phyloP scores from a whole-genome alignment of 2,329 filamentous ascomycete species.

The Chaetomiaceae sp. region DNA sequence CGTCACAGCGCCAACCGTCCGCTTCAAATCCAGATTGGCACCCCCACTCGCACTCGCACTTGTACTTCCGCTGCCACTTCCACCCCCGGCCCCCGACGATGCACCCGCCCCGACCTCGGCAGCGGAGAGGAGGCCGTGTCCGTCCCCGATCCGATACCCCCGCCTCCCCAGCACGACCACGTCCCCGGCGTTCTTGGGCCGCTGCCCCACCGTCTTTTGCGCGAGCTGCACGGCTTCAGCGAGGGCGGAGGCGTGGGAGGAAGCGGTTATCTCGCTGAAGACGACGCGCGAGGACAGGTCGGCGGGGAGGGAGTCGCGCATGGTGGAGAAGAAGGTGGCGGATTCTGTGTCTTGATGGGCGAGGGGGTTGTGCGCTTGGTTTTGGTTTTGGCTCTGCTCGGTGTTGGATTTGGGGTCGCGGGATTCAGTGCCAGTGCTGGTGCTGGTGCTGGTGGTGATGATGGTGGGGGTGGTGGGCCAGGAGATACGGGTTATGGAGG shows the following conservation, averaged over 20 bases:
- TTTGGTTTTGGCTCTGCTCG: not conserved
- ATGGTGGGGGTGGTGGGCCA: slow-evolving; percentile 18
- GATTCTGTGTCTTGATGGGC: slow-evolving; percentile 32
- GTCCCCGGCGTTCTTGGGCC: slow-evolving; percentile 63
- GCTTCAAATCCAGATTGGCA: slow-evolving; percentile 38
- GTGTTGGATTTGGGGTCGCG: not conserved
- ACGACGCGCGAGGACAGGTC: slow-evolving; percentile 33
- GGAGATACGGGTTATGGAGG: slow-evolving; percentile 64
- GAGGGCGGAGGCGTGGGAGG: slow-evolving; percentile 32
- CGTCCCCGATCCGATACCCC: too few relatives aligned
- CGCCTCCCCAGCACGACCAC: slow-evolving; percentile 63
- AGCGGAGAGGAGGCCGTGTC: not conserved
- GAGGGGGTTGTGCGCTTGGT: slow-evolving; percentile 24
- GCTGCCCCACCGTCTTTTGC: slow-evolving; percentile 55
- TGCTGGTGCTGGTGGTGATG: slow-evolving; percentile 10
- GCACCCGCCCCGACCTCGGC: not conserved
- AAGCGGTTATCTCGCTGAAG: slow-evolving; percentile 49
- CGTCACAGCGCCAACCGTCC: slow-evolving; percentile 56
- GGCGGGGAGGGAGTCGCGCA: slow-evolving; percentile 34
- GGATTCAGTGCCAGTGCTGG: too few relatives aligned
- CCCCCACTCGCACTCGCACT: not conserved
- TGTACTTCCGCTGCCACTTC: not conserved
- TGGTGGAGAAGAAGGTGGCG: slow-evolving; percentile 32
- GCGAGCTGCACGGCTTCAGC: slow-evolving; percentile 50
- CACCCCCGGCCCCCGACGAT: not conserved